Evolutionary conservation across 169 alveolate genomes (phyloP).

Genomic region (Amoebophrya sp.): DNA sequence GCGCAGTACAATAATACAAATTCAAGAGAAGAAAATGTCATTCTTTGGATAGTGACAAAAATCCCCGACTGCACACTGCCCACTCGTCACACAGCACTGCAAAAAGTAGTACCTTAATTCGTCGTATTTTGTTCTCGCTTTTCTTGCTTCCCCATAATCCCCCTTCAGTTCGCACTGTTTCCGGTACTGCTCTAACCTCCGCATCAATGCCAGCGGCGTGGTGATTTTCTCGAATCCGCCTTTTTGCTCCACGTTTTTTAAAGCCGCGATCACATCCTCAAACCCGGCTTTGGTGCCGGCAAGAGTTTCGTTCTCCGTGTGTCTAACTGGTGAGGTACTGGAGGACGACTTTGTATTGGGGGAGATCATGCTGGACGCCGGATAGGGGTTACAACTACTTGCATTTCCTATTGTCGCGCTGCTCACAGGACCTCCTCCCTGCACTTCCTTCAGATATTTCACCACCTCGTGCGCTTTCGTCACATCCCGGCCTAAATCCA

Average conservation of each 20-base stretch:
- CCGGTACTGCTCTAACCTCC: background rate
- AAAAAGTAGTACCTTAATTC: slow-evolving; percentile 29
- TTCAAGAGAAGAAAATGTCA: background rate
- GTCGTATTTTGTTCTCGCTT: slow-evolving; percentile 42
- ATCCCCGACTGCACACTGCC: background rate
- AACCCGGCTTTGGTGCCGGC: background rate
- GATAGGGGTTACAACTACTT: no score
- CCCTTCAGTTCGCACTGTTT: background rate
- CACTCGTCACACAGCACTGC: background rate
- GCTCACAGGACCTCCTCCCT: background rate
- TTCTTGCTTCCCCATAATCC: slow-evolving; percentile 40
- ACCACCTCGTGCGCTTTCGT: background rate
- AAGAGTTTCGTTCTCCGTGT: background rate
- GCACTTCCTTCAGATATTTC: background rate
- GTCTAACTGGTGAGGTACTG: background rate
- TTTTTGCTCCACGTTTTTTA: no score
- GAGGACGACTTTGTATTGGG: background rate
- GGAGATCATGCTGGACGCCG: background rate
- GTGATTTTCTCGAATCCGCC: background rate
- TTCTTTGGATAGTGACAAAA: background rate
- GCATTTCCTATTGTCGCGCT: background rate
- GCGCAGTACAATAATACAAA: background rate
- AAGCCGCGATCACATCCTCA: no score
- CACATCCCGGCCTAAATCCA: background rate
- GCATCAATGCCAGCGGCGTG: background rate